A percentile compares a stretch with the other conserved stretches of the same genome.
phyloP scores from a whole-genome alignment of 2,329 filamentous ascomycete genomes.

The Boeremia exigua region DNA sequence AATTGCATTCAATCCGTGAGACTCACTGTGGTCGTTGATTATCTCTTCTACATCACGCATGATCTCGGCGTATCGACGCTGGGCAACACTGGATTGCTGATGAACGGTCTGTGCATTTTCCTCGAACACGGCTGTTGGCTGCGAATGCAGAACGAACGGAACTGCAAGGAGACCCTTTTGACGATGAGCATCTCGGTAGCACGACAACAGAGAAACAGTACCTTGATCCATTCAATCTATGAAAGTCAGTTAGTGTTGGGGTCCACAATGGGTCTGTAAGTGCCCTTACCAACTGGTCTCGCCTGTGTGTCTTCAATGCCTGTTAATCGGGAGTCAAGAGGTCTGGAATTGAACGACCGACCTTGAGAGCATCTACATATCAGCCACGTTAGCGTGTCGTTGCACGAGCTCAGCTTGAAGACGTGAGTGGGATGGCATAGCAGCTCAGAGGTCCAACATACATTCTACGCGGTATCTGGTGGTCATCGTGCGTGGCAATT shows the following conservation, averaged over 20 bases:
- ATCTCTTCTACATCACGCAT: conserved; percentile 91
- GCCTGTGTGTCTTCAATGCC: conserved; percentile 77
- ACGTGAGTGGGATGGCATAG: conserved; percentile 3
- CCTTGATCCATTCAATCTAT: conserved; percentile 90
- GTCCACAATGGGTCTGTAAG: neutral
- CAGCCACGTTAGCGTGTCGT: conserved; percentile 24
- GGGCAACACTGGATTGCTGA: conserved; percentile 79
- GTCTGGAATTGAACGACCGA: conserved; percentile 33
- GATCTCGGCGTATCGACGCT: conserved; percentile 91
- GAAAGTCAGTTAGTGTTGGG: neutral
- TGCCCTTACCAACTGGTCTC: conserved; percentile 84
- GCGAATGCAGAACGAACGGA: conserved; percentile 94
- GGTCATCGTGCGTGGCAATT: conserved; percentile 41
- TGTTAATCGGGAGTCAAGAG: conserved; percentile 19
- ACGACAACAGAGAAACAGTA: conserved; percentile 29
- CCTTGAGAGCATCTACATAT: conserved; percentile 67
- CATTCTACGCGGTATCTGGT: conserved; percentile 52
- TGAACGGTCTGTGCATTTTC: conserved; percentile 68
- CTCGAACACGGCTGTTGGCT: conserved; percentile 87
- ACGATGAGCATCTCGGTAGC: neutral
- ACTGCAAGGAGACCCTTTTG: conserved; percentile 74
- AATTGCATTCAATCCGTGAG: neutral
- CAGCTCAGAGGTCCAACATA: conserved; percentile 24
- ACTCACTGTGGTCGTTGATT: conserved; percentile 86
- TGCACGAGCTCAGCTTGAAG: conserved; percentile 9